Evolutionary conservation across 148 eudicot genomes (phyloP), one percentile per base, ranked within the genome.

Genomic region (Camellia sinensis): DNA sequence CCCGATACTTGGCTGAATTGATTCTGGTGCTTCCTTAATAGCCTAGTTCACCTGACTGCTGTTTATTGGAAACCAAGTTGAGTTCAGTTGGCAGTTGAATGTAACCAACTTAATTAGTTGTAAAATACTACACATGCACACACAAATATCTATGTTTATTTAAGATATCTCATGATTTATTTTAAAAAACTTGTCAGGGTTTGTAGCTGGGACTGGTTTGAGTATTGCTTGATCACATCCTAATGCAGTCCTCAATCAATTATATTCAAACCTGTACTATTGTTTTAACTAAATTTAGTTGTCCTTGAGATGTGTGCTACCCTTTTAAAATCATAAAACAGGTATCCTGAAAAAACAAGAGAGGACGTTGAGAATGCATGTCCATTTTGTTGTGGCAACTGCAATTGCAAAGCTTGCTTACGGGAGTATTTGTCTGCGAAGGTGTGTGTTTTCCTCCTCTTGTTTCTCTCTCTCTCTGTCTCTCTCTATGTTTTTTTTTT

Each of bases 341-440:
- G 95, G 92, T 92, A 92, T 82, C 93, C 95, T n/a, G 85, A 86
- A 45, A 84, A 80, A 88, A 83, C 86, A 21, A 80, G 72, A 67
- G 19, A 71, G 75, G 89, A 89, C 57, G 84, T 90, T 60, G 75
- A 84, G 84, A 81, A 77, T 79, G 86, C 87, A 41, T 92, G 93
- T 73, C 95, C 95, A 15, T 90, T 79, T 76, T 92, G 95, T 80
- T 71, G 86, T 67, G 90, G 86, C 45, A 84, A 87, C 76, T 92
- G 95, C 87, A 92, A 92, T 81, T 92, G 95, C 82, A 82, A 79
- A 85, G 78, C 63, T 54, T 91, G 95, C 81, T 92, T 90, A 60
- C 89, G 84, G 71, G 83, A 76, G 53, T 74, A 87, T 74, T 79
- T 81, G 66, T 76, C 57, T 77, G 71, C 80, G 67, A 84, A 82